phyloP scores from a whole-genome alignment of 352 stramenopile genomes.

The Globisporangium apiculatum region DNA sequence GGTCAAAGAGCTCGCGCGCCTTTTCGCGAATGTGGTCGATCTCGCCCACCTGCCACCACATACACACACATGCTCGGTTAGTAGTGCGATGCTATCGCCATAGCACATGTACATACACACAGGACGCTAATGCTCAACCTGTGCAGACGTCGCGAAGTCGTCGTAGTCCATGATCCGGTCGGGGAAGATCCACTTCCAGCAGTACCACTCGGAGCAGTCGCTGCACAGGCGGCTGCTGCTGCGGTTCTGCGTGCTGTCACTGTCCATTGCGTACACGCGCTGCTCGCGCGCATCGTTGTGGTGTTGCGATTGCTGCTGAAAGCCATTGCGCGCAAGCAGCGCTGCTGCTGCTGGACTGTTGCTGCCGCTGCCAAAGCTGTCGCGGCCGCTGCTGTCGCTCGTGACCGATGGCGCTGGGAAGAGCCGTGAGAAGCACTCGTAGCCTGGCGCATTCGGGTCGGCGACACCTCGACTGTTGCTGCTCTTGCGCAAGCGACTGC shows the following conservation, averaged over 20 bases:
- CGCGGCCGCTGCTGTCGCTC: constrained; percentile 14
- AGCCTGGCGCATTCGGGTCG: constrained; percentile 8
- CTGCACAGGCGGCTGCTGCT: constrained; percentile 2
- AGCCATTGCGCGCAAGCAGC: constrained; percentile 2
- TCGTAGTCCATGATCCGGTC: constrained; percentile 52
- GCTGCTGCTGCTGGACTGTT: background rate
- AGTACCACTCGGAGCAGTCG: constrained; percentile 34
- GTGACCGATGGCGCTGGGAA: constrained; percentile 12
- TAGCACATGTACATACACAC: no score
- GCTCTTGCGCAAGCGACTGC: constrained; percentile 3
- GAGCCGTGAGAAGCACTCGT: constrained; percentile 9
- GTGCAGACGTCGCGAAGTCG: constrained; percentile 50
- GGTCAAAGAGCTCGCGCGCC: constrained; percentile 51
- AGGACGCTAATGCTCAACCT: constrained; percentile 17
- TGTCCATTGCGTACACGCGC: background rate
- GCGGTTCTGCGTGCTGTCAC: constrained; percentile 1
- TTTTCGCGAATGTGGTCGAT: constrained; percentile 53
- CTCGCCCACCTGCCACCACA: constrained; percentile 30
- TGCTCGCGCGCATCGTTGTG: constrained; percentile 1
- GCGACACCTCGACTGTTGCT: constrained; percentile 1
- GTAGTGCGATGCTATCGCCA: background rate
- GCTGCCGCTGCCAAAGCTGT: constrained; percentile 14
- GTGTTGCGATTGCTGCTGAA: background rate
- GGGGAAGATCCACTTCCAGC: constrained; percentile 60
- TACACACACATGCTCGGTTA: background rate